These are phyloP conservation scores for Pseudogymnoascus sp. DNA, from an alignment of 2,329 filamentous ascomycete genomes.

Conservation along the genomic window DNA sequence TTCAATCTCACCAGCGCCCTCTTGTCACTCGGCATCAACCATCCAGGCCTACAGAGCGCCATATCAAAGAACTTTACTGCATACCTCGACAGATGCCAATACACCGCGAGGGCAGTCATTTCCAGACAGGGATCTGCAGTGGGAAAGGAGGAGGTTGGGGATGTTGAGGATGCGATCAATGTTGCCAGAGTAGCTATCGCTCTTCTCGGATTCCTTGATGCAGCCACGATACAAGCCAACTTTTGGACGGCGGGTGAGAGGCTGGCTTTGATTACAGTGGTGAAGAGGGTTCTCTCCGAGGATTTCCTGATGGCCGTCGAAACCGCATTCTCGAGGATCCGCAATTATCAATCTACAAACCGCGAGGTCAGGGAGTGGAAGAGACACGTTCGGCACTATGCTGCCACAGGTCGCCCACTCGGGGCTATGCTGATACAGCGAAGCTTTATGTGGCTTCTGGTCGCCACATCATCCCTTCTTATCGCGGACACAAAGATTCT, in stretches of 20 bases:
- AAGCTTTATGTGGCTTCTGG: slow-evolving; percentile 77
- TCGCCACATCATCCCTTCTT: slow-evolving; percentile 67
- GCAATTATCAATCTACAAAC: slow-evolving; percentile 64
- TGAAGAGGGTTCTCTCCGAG: slow-evolving; percentile 71
- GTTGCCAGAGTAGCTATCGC: slow-evolving; percentile 74
- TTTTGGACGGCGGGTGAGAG: slow-evolving; percentile 76
- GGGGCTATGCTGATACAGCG: slow-evolving; percentile 87
- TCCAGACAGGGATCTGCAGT: slow-evolving; percentile 46
- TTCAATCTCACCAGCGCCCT: slow-evolving; percentile 72
- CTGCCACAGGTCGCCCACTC: slow-evolving; percentile 67
- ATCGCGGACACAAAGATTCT: slow-evolving; percentile 54
- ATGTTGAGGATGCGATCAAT: slow-evolving; percentile 56
- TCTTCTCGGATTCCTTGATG: slow-evolving; percentile 82
- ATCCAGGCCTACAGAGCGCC: slow-evolving; percentile 57
- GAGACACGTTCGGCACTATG: slow-evolving; percentile 74
- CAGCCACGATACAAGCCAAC: slow-evolving; percentile 64
- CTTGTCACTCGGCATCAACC: slow-evolving; percentile 68
- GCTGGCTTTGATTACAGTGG: slow-evolving; percentile 60
- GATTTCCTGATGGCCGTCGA: slow-evolving; percentile 79
- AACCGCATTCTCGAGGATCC: slow-evolving; percentile 80
- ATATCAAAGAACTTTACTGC: slow-evolving; percentile 59
- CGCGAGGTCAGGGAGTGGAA: slow-evolving; percentile 75
- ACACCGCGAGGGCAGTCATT: slow-evolving; percentile 48
- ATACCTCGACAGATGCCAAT: slow-evolving; percentile 65
- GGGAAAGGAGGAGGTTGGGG: slow-evolving; percentile 39